phyloP scores from a whole-genome alignment of 1,284 basidiomycete species.

The Leccinum ambiguum region DNA sequence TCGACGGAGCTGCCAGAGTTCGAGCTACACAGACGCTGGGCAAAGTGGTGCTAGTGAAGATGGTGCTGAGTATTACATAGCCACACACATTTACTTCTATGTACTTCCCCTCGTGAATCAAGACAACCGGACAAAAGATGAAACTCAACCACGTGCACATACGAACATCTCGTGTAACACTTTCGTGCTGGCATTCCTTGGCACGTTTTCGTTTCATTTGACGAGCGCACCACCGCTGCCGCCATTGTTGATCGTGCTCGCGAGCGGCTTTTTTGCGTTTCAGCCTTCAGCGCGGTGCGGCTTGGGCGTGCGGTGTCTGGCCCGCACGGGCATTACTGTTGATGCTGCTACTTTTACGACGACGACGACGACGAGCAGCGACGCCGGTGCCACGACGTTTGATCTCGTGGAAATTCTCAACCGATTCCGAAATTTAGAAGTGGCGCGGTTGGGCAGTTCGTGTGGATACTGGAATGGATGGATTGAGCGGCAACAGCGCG shows the following conservation, averaged over 20 bases:
- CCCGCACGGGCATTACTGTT: slow-evolving; percentile 11
- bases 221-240: slow-evolving; percentile 17
- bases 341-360: background rate
- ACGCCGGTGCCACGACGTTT: background rate
- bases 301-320: slow-evolving; percentile 19
- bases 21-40: too few relatives aligned
- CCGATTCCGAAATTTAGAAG: slow-evolving; percentile 42
- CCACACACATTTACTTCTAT: too few relatives aligned
- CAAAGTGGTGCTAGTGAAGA: too few relatives aligned
- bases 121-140: too few relatives aligned
- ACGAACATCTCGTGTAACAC: too few relatives aligned
- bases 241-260: slow-evolving; percentile 27
- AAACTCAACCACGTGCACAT: too few relatives aligned
- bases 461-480: slow-evolving; percentile 42
- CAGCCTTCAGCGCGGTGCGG: slow-evolving; percentile 13
- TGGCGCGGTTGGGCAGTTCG: slow-evolving; percentile 44
- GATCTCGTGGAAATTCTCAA: slow-evolving; percentile 31
- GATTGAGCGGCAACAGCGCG: slow-evolving; percentile 9
- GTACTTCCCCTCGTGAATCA: too few relatives aligned
- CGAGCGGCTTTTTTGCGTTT: slow-evolving; percentile 13
- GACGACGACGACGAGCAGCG: background rate
- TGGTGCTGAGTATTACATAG: too few relatives aligned
- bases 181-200: too few relatives aligned
- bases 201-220: too few relatives aligned
- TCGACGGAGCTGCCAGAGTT: too few relatives aligned